phyloP scores from a whole-genome alignment of 768 basidiomycete genomes.

The Termitomyces sp. region DNA sequence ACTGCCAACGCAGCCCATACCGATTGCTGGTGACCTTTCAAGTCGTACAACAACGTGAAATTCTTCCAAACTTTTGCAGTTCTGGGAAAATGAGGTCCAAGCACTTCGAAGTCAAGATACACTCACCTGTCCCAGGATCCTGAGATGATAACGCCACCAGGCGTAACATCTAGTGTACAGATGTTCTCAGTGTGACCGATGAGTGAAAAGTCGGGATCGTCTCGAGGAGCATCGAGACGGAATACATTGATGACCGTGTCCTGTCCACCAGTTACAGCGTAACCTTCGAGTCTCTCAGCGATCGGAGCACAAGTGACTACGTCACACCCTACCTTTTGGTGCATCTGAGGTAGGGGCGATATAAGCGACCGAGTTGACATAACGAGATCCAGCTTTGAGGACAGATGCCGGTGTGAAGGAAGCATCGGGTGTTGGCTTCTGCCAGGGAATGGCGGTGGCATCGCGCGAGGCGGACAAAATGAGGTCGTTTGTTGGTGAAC shows the following conservation, averaged over 20 bases:
- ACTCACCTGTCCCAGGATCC: constrained; percentile 96
- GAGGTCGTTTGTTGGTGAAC: constrained; percentile 67
- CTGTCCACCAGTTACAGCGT: constrained; percentile 82
- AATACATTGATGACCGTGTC: constrained; percentile 87
- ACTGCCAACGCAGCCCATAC: constrained; percentile 91
- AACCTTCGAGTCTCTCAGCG: constrained; percentile 48
- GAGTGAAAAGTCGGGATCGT: constrained; percentile 77
- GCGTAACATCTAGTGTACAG: constrained; percentile 71
- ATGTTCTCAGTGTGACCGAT: constrained; percentile 90
- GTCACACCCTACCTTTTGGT: constrained; percentile 52
- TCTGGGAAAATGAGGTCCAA: constrained; percentile 34
- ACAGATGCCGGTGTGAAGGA: constrained; percentile 50
- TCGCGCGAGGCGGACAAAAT: constrained; percentile 91
- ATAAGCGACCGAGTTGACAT: constrained; percentile 79
- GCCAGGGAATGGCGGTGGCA: constrained; percentile 86
- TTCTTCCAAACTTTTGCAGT: constrained; percentile 93
- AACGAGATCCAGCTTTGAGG: constrained; percentile 63
- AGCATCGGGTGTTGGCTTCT: constrained; percentile 38
- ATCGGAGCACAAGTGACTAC: constrained; percentile 12
- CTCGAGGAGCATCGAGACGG: constrained; percentile 46
- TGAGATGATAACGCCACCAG: constrained; percentile 74
- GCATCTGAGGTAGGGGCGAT: constrained; percentile 62
- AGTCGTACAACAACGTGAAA: constrained; percentile 63
- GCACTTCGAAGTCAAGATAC: background rate
- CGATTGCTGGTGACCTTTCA: constrained; percentile 84